phyloP scores from a whole-genome alignment of 2,329 filamentous ascomycete species.

The Cercospora zeina region DNA sequence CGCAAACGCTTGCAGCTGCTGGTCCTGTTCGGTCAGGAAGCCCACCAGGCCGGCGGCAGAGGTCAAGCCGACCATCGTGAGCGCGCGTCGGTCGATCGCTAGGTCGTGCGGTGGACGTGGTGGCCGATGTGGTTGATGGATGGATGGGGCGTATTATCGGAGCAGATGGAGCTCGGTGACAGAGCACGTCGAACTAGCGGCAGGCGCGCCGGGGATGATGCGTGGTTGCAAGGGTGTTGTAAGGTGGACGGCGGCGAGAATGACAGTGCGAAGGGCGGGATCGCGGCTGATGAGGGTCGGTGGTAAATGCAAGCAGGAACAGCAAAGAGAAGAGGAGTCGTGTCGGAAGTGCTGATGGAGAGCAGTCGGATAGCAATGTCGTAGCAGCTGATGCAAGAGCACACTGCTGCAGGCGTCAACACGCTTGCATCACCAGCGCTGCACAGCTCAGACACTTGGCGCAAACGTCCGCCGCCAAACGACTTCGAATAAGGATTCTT shows the following conservation, averaged over 20 bases:
- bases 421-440: conserved; percentile 8
- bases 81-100: conserved; percentile 1
- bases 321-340: conserved; percentile 1
- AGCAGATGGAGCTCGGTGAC: conserved; percentile 12
- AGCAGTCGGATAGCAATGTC: neutral
- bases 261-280: conserved; percentile 9
- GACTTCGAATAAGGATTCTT: neutral
- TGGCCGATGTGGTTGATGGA: neutral
- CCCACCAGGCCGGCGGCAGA: conserved; percentile 93
- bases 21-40: conserved; percentile 92
- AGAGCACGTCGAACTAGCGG: conserved; percentile 2
- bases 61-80: conserved; percentile 81
- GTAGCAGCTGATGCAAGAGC: neutral
- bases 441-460: conserved; percentile 8
- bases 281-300: neutral
- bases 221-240: neutral
- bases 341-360: neutral
- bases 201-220: conserved; percentile 15
- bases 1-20: conserved; percentile 91
- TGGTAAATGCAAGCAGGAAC: conserved; percentile 6
- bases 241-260: conserved; percentile 5
- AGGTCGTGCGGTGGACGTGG: conserved; percentile 1
- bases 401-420: conserved; percentile 6
- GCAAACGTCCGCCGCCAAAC: neutral
- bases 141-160: neutral